Evolutionary conservation across 148 eudicot species (phyloP), one percentile per base, ranked within the genome.

Genomic region (Pouteria glomerata): DNA sequence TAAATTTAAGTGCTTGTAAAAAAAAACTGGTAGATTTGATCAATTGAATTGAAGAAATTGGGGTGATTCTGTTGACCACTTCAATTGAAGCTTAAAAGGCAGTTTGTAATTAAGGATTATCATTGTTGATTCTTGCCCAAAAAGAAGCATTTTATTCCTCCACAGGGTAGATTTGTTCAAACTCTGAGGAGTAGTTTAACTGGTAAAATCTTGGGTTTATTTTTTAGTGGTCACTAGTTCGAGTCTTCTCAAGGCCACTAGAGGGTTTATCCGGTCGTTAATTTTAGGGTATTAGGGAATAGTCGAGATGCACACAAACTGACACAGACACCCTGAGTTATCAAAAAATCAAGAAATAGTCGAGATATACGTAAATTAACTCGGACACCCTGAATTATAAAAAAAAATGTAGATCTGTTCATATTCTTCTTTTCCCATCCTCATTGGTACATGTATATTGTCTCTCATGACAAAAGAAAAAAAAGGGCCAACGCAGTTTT

Each of bases 71-170:
- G 24, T 30, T 41, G n/a, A n/a, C n/a, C 50, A 41, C 44, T 18
- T 23, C 16, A 4, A 31, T 8, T 33, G 53, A 69, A 57, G 53
- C 41, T 65, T 26, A 53, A 19, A 53, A 52, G 68, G 63, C 29
- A 63, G 63, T 53, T 62, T 63, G 42, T 34, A 37, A 19, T 73
- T 53, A 42, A 73, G 59, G 69, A 63, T 73, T 63, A 53, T 39
- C 52, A 27, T 52, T 52, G 19, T 63, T 27, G 73, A 73, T 63
- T 52, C 53, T 41, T 63, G n/a, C 19, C 60, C 15, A 18, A 57
- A 70, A 69, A 64, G 30, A 41, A 74, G 70, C 70, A 75, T 59
- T 52, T 39, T 70, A 63, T 76, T 70, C 74, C 74, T 70, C 61
- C 26, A 70, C 34, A 21, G 74, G 44, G n/a, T n/a, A n/a, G n/a